Evolutionary conservation across 257 asterid species (phyloP).

Genomic region (Anisodus acutangulus): DNA sequence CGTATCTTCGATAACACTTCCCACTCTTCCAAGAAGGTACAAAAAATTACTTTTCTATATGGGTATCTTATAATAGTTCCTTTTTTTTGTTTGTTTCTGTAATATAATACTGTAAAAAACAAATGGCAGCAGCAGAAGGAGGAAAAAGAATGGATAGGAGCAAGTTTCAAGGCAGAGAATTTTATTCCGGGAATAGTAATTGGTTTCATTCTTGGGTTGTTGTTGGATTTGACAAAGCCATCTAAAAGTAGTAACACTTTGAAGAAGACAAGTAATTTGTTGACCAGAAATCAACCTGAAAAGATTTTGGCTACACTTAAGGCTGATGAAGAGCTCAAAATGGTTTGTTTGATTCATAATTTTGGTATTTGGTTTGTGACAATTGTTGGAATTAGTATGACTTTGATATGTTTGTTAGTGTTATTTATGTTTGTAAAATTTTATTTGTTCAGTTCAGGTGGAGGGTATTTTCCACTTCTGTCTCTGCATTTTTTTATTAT

Average conservation of each 20-base stretch:
- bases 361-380: too few species aligned
- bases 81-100: background rate
- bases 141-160: conserved; percentile 71
- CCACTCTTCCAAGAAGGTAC: conserved; percentile 63
- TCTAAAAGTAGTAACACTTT: conserved; percentile 36
- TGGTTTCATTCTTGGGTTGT: conserved; percentile 78
- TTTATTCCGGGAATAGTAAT: conserved; percentile 90
- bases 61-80: background rate
- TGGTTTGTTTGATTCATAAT: conserved; percentile 43
- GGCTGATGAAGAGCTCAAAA: conserved; percentile 73
- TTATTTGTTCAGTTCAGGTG: conserved; percentile 10
- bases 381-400: background rate
- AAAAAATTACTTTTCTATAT: background rate
- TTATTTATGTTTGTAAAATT: background rate
- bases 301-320: conserved; percentile 44
- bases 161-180: conserved; percentile 87
- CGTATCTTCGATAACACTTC: conserved; percentile 32
- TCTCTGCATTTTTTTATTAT: background rate
- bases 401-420: background rate
- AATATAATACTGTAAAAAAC: background rate
- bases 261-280: conserved; percentile 47
- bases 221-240: conserved; percentile 68
- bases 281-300: conserved; percentile 50
- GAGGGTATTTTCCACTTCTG: background rate
- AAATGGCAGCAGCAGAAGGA: conserved; percentile 48